A percentile compares a stretch with the other conserved stretches of the same genome.
Evolutionary conservation across 176 grass and related monocot species (phyloP).

Genomic region (Triticum urartu): DNA sequence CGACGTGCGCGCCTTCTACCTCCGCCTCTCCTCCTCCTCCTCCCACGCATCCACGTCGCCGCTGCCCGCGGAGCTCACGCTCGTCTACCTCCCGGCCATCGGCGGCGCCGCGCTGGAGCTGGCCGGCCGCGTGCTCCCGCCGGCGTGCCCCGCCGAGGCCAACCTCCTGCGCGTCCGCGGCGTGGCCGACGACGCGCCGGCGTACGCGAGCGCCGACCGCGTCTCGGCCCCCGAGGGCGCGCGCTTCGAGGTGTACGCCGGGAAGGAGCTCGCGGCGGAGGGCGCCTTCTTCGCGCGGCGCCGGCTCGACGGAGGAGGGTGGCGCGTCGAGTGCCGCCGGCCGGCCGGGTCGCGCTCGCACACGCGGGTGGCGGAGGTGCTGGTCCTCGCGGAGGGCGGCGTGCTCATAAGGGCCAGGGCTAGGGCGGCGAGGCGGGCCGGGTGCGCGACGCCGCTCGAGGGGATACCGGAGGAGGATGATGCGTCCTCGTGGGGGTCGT

Average conservation of each 20-base stretch:
- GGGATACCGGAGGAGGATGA: too few species aligned
- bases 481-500: too few species aligned
- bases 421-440: background rate
- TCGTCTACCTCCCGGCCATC: conserved; percentile 52
- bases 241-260: conserved; percentile 56
- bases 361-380: conserved; percentile 21
- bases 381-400: conserved; percentile 39
- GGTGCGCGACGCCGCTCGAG: background rate
- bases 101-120: conserved; percentile 43
- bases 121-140: conserved; percentile 24
- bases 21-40: conserved; percentile 32
- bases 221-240: conserved; percentile 46
- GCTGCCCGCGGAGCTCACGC: conserved; percentile 24
- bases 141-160: conserved; percentile 33
- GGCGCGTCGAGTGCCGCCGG: conserved; percentile 43
- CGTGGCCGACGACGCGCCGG: background rate
- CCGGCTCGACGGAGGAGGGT: background rate
- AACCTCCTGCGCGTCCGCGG: conserved; percentile 17
- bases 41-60: background rate
- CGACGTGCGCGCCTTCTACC: conserved; percentile 47
- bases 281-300: conserved; percentile 32
- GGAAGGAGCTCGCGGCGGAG: conserved; percentile 8
- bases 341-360: background rate
- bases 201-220: conserved; percentile 57
- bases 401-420: conserved; percentile 29